A percentile compares a stretch with the other conserved stretches of the same genome.
phyloP scores from a whole-genome alignment of 176 grass and related monocot genomes.

The Ensete glaucum region DNA sequence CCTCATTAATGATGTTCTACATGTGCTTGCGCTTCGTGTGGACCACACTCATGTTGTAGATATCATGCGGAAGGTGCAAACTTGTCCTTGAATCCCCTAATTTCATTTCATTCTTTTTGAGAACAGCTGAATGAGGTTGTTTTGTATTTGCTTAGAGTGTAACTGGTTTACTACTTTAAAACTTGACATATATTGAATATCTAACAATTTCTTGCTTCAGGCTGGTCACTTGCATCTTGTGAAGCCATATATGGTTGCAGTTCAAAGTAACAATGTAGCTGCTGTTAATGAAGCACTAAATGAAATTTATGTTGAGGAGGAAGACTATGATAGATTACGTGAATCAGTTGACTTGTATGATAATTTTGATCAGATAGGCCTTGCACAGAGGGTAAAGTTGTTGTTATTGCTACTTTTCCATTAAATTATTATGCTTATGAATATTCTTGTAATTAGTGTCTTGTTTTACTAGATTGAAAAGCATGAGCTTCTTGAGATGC shows the following conservation, averaged over 20 bases:
- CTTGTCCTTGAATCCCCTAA: neutral
- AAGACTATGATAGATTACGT: conserved; percentile 81
- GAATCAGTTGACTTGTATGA: conserved; percentile 96
- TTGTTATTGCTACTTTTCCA: neutral
- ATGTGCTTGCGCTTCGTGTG: conserved; percentile 84
- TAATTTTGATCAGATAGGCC: conserved; percentile 96
- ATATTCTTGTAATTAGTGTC: neutral
- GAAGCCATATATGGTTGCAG: conserved; percentile 96
- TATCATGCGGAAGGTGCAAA: conserved; percentile 81
- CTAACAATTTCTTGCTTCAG: conserved; percentile 31
- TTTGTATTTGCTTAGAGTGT: neutral
- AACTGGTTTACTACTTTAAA: neutral
- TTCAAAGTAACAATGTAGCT: conserved; percentile 95
- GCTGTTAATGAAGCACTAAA: conserved; percentile 96
- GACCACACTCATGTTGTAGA: conserved; percentile 91
- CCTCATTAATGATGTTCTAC: conserved; percentile 91
- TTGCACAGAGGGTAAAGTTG: conserved; percentile 77
- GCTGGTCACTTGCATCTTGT: conserved; percentile 87
- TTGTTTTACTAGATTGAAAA: conserved; percentile 65
- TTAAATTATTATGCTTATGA: neutral
- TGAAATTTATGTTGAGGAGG: conserved; percentile 92
- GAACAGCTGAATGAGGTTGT: neutral
- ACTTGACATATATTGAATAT: neutral
- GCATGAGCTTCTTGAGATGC: conserved; percentile 95
- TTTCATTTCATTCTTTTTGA: neutral